Conservation (phyloP, 352 stramenopile species). For the Globisporangium acanthophoron region DNA sequence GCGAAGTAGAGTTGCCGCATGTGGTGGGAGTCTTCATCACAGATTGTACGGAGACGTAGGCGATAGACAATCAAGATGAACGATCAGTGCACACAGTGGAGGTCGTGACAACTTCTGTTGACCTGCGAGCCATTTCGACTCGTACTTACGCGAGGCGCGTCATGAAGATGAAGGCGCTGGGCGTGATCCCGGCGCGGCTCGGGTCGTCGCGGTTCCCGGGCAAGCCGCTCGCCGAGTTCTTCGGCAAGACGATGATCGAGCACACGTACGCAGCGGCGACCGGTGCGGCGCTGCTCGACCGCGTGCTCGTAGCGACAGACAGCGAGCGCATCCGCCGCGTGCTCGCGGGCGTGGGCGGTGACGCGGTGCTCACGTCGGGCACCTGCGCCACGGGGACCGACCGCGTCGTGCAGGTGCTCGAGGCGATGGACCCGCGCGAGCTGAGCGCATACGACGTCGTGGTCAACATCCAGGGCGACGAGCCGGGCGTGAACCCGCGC, state of each 20-base stretch:
- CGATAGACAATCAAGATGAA: background rate
- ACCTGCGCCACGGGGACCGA: conserved; percentile 70
- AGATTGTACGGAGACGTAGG: no score
- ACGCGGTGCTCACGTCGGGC: conserved; percentile 50
- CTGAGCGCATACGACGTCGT: conserved; percentile 63
- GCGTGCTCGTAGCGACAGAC: conserved; percentile 82
- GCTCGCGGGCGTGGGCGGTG: conserved; percentile 34
- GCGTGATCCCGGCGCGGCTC: conserved; percentile 71
- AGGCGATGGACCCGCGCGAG: conserved; percentile 28
- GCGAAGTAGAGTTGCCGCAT: background rate
- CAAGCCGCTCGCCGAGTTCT: conserved; percentile 76
- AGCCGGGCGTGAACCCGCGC: conserved; percentile 69
- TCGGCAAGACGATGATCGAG: conserved; percentile 79
- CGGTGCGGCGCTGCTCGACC: conserved; percentile 40
- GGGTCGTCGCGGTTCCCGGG: conserved; percentile 70
- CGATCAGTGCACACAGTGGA: no score
- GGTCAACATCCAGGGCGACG: conserved; percentile 83
- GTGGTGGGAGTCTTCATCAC: no score
- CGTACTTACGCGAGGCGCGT: background rate
- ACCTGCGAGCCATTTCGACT: background rate
- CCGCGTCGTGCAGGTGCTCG: conserved; percentile 63
- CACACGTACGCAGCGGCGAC: conserved; percentile 67
- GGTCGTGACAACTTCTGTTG: no score
- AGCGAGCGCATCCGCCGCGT: conserved; percentile 47
- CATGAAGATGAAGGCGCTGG: conserved; percentile 44